Conservation (phyloP, 148 eudicot species). For the Nepenthes gracilis region DNA sequence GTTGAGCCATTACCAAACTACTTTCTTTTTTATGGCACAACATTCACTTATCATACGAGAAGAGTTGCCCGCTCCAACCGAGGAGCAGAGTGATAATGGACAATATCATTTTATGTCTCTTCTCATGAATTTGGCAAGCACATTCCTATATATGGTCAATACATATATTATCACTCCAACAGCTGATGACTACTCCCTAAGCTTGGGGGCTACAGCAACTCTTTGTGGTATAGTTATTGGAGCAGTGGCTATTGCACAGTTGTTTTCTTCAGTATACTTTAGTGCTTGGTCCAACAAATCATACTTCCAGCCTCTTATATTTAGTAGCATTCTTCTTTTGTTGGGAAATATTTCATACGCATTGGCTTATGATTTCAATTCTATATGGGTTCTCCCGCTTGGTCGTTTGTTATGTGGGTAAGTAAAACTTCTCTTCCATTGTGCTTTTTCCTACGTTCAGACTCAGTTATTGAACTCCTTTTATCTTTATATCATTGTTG, state of each 20-base stretch:
- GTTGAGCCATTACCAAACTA: constrained; percentile 24
- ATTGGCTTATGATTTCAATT: constrained; percentile 61
- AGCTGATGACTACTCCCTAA: no score
- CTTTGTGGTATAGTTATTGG: constrained; percentile 70
- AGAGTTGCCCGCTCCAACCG: constrained; percentile 21
- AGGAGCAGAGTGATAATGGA: constrained; percentile 18
- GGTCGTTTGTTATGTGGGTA: constrained; percentile 76
- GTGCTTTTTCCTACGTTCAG: neutral
- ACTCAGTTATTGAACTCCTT: neutral
- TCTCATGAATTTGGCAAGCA: constrained; percentile 29
- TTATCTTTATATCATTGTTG: neutral
- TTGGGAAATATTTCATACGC: constrained; percentile 59
- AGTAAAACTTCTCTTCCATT: constrained; percentile 7
- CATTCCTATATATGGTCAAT: constrained; percentile 42
- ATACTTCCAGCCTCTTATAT: constrained; percentile 51
- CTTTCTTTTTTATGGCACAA: constrained; percentile 22
- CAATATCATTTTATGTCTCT: constrained; percentile 38
- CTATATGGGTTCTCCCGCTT: constrained; percentile 48
- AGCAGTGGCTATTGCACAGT: constrained; percentile 71
- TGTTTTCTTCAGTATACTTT: constrained; percentile 67
- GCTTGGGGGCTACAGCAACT: constrained; percentile 17
- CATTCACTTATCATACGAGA: constrained; percentile 27
- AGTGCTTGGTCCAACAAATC: constrained; percentile 85
- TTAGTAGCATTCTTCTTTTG: constrained; percentile 47
- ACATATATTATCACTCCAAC: no score